A percentile compares a stretch with the other conserved stretches of the same genome.
Conservation (phyloP, 805 yeast species). For the Starmerella gropengiesseri region DNA sequence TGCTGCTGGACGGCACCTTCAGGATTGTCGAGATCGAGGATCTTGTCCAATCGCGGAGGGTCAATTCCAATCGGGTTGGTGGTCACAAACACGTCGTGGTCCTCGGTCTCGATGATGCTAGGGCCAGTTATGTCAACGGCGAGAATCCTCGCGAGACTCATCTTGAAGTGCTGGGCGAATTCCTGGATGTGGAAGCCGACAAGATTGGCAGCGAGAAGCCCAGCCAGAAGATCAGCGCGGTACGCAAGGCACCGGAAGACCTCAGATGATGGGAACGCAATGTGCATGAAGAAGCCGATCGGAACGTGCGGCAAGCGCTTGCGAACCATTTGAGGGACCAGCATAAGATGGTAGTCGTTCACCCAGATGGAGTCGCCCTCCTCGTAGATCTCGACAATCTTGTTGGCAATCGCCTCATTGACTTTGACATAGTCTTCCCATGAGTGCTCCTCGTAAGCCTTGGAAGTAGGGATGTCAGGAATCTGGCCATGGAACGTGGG, state of each 20-base stretch:
- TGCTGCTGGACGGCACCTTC: conserved; percentile 34
- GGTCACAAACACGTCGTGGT: conserved; percentile 30
- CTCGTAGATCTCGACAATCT: conserved; percentile 54
- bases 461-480: conserved; percentile 87
- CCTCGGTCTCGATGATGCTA: conserved; percentile 66
- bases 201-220: conserved; percentile 80
- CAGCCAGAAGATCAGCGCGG: conserved; percentile 61
- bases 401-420: conserved; percentile 72
- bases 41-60: conserved; percentile 36
- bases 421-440: conserved; percentile 74
- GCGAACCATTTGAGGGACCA: conserved; percentile 78
- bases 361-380: conserved; percentile 79
- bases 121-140: conserved; percentile 71
- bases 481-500: conserved; percentile 90
- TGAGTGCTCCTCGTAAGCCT: conserved; percentile 90
- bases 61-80: conserved; percentile 35
- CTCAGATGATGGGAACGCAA: conserved; percentile 90
- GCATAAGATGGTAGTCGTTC: conserved; percentile 83
- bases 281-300: conserved; percentile 85
- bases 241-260: conserved; percentile 91
- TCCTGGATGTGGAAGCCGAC: conserved; percentile 87
- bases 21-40: conserved; percentile 33
- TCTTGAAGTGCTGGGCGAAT: conserved; percentile 85
- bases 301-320: conserved; percentile 65
- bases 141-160: conserved; percentile 73